Base-by-base conservation (phyloP, 208 protist species). In the Leptomonas pyrrhocoris region DNA sequence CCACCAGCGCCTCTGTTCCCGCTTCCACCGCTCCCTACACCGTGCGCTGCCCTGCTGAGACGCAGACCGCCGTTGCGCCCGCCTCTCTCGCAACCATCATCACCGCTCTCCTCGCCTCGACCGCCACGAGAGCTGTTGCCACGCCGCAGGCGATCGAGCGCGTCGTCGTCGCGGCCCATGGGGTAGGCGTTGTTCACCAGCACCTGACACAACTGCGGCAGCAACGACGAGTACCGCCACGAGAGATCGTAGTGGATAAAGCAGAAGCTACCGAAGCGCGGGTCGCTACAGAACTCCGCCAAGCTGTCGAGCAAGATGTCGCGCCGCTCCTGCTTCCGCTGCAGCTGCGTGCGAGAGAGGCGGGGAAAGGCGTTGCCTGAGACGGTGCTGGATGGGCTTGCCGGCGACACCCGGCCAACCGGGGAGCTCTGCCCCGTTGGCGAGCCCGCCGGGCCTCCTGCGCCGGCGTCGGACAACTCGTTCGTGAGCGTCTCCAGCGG, bases 241-340 rank as follows among this genome's bases (percentile, higher is more conserved):
- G 88, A 93, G n/a, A 95, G 86, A 66, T 96, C 91, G 83, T 96
- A 97, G 68, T 92, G 79, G 7, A 79, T 59, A 62, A 89, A 95
- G 74, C 92, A 94, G 80, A 92, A 96, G 60, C 65, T 54, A 43
- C 73, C 64, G 68, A 97, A 95, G 56, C 68, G 56, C 11, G 61
- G 61, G 65, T 93, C 80, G 21, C 74, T 84, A 63, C 89, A 96
- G 53, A 96, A 92, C 74, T 92, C 88, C 6, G 86, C 77, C 49
- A 97, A 72, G 69, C 88, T 95, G 68, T 96, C 88, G n/a, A 96
- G 72, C 54, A 97, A 31, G 54, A 97, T 70, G 48, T 96, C 90
- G 30, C 83, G 77, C 42, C 81, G 79, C 78, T 95, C 92, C 55
- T 80, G 56, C 34, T 88, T 86, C 31, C 71, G 46, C 38, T 86